Percentiles rank a stretch among this genome's conserved stretches.
phyloP scores from a whole-genome alignment of 768 basidiomycete species.

The Coprinopsis strossmayeri region DNA sequence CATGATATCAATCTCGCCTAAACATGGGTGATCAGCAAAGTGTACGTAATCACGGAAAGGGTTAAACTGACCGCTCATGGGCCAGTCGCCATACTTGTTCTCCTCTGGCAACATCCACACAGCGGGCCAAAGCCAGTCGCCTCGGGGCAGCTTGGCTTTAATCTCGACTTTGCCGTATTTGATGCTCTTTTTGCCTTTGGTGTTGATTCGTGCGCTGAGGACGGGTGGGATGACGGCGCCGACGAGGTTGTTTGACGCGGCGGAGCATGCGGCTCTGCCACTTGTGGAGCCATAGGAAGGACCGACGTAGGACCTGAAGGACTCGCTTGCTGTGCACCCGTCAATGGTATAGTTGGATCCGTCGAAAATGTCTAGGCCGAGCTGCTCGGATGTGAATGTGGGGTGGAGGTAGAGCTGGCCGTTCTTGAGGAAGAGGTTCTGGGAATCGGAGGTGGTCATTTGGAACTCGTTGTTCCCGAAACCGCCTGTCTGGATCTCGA shows the following conservation, averaged over 20 bases:
- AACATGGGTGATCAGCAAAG: no score
- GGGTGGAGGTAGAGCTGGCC: slow-evolving; percentile 75
- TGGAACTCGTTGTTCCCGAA: slow-evolving; percentile 81
- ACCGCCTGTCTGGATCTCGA: slow-evolving; percentile 67
- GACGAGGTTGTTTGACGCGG: slow-evolving; percentile 28
- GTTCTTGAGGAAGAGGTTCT: slow-evolving; percentile 63
- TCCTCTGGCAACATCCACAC: slow-evolving; percentile 70
- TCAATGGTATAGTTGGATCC: slow-evolving; percentile 61
- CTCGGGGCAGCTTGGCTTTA: slow-evolving; percentile 53
- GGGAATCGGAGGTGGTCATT: slow-evolving; percentile 57
- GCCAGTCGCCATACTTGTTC: slow-evolving; percentile 58
- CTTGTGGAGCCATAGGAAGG: not conserved
- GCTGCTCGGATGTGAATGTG: slow-evolving; percentile 59
- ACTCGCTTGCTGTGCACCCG: slow-evolving; percentile 45
- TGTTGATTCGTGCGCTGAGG: slow-evolving; percentile 68
- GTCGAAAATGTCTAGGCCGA: slow-evolving; percentile 34
- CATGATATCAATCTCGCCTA: slow-evolving; percentile 46
- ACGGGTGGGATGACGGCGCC: slow-evolving; percentile 66
- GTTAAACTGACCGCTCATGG: slow-evolving; percentile 31
- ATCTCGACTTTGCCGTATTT: slow-evolving; percentile 58
- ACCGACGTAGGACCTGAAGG: slow-evolving; percentile 9
- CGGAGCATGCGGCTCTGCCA: slow-evolving; percentile 29
- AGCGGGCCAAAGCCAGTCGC: slow-evolving; percentile 73
- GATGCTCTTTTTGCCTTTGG: slow-evolving; percentile 51
- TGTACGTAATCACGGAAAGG: no score